These are phyloP conservation scores for Thelonectria rubi DNA, from an alignment of 2,329 filamentous ascomycete genomes.

Conservation along the genomic window DNA sequence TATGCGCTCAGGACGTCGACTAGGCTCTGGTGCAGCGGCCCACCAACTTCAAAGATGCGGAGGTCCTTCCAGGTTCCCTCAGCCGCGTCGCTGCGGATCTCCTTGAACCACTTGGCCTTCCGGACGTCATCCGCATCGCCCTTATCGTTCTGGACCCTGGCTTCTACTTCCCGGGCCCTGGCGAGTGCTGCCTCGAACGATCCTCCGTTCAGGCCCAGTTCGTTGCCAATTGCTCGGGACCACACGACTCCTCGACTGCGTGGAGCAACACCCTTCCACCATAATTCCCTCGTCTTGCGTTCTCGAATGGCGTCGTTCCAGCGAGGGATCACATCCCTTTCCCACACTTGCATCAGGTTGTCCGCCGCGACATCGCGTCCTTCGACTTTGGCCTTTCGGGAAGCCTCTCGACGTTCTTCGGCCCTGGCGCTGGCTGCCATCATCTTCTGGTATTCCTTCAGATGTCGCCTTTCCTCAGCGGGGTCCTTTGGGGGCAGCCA, in stretches of 20 bases:
- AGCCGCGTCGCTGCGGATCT: slow-evolving; percentile 71
- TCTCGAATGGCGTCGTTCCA: slow-evolving; percentile 78
- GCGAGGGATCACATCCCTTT: slow-evolving; percentile 77
- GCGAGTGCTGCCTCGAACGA: slow-evolving; percentile 77
- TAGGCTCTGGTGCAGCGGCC: slow-evolving; percentile 73
- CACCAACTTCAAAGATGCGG: slow-evolving; percentile 73
- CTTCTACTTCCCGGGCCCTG: slow-evolving; percentile 71
- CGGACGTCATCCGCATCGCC: slow-evolving; percentile 62
- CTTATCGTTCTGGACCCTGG: slow-evolving; percentile 61
- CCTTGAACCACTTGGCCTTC: slow-evolving; percentile 68
- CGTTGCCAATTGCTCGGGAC: slow-evolving; percentile 77
- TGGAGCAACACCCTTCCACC: slow-evolving; percentile 83
- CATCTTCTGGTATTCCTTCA: slow-evolving; percentile 87
- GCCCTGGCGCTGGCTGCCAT: slow-evolving; percentile 71
- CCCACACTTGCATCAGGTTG: slow-evolving; percentile 72
- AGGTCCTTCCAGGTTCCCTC: slow-evolving; percentile 75
- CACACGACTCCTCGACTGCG: slow-evolving; percentile 75
- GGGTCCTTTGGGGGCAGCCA: slow-evolving; percentile 90
- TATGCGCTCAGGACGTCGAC: slow-evolving; percentile 81
- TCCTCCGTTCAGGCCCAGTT: slow-evolving; percentile 70
- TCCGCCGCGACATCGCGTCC: slow-evolving; percentile 64
- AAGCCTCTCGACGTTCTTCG: slow-evolving; percentile 66
- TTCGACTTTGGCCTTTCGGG: slow-evolving; percentile 60
- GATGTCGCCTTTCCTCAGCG: slow-evolving; percentile 87
- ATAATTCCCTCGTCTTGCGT: slow-evolving; percentile 76